These are phyloP conservation scores for Penicillium sp. DNA, from an alignment of 2,329 filamentous ascomycete genomes.

Conservation along the genomic window DNA sequence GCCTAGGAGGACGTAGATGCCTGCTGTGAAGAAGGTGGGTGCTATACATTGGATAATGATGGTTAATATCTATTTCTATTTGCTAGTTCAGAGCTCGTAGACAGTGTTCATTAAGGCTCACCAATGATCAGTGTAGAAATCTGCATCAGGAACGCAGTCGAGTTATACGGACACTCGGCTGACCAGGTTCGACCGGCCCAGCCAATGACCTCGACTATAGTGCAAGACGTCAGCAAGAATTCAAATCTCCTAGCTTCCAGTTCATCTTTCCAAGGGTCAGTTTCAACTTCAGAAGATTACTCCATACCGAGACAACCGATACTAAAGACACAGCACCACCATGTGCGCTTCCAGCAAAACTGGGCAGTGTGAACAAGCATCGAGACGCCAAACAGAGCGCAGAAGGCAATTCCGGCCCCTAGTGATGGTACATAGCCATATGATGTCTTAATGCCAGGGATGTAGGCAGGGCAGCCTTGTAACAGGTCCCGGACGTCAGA, in stretches of 20 bases:
- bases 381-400: slow-evolving; percentile 37
- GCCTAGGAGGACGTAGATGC: slow-evolving; percentile 53
- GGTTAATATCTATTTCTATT: neutral
- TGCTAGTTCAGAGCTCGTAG: neutral
- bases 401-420: slow-evolving; percentile 37
- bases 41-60: slow-evolving; percentile 20
- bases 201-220: slow-evolving; percentile 29
- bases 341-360: slow-evolving; percentile 38
- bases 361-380: slow-evolving; percentile 39
- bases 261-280: neutral
- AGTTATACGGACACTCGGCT: slow-evolving; percentile 52
- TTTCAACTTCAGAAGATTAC: neutral
- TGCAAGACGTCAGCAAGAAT: neutral
- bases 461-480: slow-evolving; percentile 28
- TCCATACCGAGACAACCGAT: slow-evolving; percentile 39
- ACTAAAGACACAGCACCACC: slow-evolving; percentile 42
- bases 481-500: slow-evolving; percentile 12
- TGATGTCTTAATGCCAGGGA: slow-evolving; percentile 26
- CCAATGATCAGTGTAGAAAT: slow-evolving; percentile 47
- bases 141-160: slow-evolving; percentile 53
- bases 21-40: slow-evolving; percentile 56
- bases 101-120: slow-evolving; percentile 12
- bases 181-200: slow-evolving; percentile 55
- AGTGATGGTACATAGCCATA: slow-evolving; percentile 40
- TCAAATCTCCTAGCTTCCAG: neutral